Conservation (phyloP, 495 filamentous ascomycete genomes). For the Aspergillus sparsus region DNA sequence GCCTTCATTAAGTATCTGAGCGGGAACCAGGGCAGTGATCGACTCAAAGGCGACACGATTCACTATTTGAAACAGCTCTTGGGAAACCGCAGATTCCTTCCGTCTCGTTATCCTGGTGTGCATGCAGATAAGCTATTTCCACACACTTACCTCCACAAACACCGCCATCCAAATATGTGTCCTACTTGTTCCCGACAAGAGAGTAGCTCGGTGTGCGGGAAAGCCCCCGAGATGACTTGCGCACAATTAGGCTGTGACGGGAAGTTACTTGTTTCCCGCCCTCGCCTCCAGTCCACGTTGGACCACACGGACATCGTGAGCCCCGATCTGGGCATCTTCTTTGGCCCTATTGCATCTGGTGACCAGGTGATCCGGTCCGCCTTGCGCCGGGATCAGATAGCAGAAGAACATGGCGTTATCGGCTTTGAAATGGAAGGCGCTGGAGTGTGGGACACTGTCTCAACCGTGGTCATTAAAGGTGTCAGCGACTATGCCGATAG, state of each 20-base stretch:
- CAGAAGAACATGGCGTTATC: neutral
- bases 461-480: neutral
- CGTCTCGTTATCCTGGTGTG: neutral
- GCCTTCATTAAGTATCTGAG: neutral
- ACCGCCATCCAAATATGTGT: neutral
- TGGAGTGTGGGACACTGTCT: neutral
- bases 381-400: neutral
- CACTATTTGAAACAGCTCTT: neutral
- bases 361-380: neutral
- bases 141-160: neutral
- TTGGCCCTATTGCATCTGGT: neutral
- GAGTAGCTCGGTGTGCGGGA: neutral
- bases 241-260: neutral
- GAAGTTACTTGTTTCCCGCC: neutral
- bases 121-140: neutral
- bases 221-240: neutral
- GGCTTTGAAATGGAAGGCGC: constrained; percentile 5
- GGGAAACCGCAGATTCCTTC: neutral
- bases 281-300: neutral
- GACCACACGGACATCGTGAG: neutral
- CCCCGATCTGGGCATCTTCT: neutral
- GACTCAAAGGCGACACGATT: neutral
- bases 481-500: constrained; percentile 2
- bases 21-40: neutral
- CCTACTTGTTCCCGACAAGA: neutral